Conservation (phyloP, 73 alveolate genomes). For the Tetrahymena elliotti region DNA sequence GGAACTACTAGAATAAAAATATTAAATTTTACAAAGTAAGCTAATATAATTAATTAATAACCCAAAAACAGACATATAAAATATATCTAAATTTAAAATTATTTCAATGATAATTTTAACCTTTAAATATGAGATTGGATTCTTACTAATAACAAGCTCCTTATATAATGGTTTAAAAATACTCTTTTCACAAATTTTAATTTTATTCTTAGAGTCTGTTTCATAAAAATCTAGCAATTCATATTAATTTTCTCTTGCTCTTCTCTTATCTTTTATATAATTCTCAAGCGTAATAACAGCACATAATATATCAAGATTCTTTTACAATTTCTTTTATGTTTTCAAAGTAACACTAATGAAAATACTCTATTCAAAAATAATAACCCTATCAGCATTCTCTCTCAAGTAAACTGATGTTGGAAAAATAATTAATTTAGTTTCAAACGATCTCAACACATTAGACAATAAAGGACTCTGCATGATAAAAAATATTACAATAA, state of each 20-base stretch:
- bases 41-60: too few relatives aligned
- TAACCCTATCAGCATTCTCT: not conserved
- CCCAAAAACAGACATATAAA: not conserved
- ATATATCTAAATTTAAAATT: not conserved
- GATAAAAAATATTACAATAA: too few relatives aligned
- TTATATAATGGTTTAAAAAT: not conserved
- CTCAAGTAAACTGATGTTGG: slow-evolving; percentile 1
- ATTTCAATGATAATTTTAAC: not conserved
- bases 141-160: not conserved
- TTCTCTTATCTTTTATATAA: not conserved
- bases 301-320: not conserved
- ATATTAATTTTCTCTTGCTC: not conserved
- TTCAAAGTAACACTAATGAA: not conserved
- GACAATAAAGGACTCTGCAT: not conserved
- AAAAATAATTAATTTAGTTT: not conserved
- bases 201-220: not conserved
- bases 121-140: not conserved
- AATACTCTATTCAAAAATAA: not conserved
- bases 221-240: not conserved
- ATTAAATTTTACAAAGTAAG: not conserved
- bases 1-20: not conserved
- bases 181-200: not conserved
- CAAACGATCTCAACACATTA: slow-evolving; percentile 2
- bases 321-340: not conserved
- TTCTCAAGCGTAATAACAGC: not conserved